Percentiles rank a stretch among this genome's conserved stretches.
Conservation (phyloP, 108 stramenopile species). For the Discostella stelligeroides region DNA sequence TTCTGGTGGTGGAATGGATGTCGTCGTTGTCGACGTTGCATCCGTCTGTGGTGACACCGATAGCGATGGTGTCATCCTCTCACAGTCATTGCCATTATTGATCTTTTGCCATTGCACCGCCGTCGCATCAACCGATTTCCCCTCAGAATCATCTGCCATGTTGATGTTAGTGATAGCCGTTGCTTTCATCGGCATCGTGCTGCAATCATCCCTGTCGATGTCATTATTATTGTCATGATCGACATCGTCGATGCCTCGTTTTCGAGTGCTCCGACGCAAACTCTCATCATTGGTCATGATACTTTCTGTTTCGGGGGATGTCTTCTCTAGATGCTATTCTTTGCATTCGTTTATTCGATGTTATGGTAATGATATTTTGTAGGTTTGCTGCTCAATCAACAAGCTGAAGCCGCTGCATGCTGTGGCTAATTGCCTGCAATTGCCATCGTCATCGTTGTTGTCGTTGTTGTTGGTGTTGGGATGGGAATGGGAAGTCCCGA, state of each 20-base stretch:
- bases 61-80: too few relatives aligned
- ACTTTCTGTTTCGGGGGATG: neutral
- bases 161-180: neutral
- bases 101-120: too few relatives aligned
- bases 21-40: neutral
- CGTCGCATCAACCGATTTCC: too few relatives aligned
- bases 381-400: too few relatives aligned
- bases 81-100: too few relatives aligned
- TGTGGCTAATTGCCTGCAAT: neutral
- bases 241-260: conserved; percentile 13
- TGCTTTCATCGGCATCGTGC: neutral
- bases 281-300: neutral
- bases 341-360: neutral
- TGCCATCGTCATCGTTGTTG: too few relatives aligned
- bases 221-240: too few relatives aligned
- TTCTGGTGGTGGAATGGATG: too few relatives aligned
- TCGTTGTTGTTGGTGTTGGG: too few relatives aligned
- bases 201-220: neutral
- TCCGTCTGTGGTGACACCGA: neutral
- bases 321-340: neutral
- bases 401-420: neutral
- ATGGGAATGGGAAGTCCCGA: too few relatives aligned
- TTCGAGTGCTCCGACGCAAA: conserved; percentile 9
- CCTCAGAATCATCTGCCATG: too few relatives aligned
- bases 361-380: too few relatives aligned